Conservation (phyloP, 2,329 filamentous ascomycete species). For the Lachnellula occidentalis region DNA sequence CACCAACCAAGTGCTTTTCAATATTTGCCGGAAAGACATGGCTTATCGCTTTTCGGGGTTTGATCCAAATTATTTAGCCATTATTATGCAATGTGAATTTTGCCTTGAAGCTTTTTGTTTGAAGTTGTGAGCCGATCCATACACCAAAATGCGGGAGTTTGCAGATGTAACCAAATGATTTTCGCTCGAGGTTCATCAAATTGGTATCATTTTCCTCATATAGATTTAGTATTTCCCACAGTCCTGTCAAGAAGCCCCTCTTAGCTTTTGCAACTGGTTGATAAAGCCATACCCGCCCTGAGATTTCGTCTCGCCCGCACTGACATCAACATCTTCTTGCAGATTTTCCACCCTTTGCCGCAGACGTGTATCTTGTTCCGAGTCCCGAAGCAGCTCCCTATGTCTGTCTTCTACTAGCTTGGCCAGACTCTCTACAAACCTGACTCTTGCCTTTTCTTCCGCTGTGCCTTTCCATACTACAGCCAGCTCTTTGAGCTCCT, state of each 20-base stretch:
- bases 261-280: conserved; percentile 32
- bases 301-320: conserved; percentile 19
- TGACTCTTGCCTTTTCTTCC: conserved; percentile 79
- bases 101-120: too few species aligned
- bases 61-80: too few species aligned
- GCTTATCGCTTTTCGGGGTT: too few species aligned
- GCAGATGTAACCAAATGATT: background rate
- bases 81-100: too few species aligned
- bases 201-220: background rate
- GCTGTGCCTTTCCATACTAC: conserved; percentile 93
- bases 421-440: conserved; percentile 75
- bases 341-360: conserved; percentile 24
- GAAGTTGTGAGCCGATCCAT: too few species aligned
- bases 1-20: too few species aligned
- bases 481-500: conserved; percentile 69
- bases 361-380: conserved; percentile 25
- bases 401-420: conserved; percentile 74
- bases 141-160: background rate
- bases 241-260: conserved; percentile 25
- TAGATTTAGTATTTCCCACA: background rate
- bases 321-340: conserved; percentile 17
- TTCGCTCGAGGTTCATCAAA: background rate
- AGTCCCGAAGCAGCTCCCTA: conserved; percentile 29
- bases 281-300: conserved; percentile 32
- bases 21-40: too few species aligned